phyloP scores from a whole-genome alignment of 2,329 filamentous ascomycete genomes.

The Neofusicoccum parvum region DNA sequence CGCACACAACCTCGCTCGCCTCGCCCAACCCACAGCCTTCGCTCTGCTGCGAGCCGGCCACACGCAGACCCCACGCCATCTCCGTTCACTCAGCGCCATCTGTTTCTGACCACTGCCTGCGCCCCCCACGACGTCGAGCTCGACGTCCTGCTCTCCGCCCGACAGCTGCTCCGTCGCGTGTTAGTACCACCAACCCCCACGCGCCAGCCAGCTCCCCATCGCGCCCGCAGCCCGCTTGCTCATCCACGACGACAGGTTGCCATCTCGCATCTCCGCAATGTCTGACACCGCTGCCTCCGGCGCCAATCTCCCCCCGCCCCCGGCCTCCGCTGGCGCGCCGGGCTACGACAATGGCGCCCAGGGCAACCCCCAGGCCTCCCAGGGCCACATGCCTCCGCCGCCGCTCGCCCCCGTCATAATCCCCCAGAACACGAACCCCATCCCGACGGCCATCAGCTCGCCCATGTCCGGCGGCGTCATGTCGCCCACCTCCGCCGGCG shows the following conservation, averaged over 20 bases:
- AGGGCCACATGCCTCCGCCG: slow-evolving; percentile 83
- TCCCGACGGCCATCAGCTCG: slow-evolving; percentile 88
- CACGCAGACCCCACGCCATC: background rate
- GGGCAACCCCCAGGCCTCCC: slow-evolving; percentile 67
- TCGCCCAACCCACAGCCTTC: slow-evolving; percentile 14
- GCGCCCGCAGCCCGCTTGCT: slow-evolving; percentile 16
- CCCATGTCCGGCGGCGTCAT: slow-evolving; percentile 78
- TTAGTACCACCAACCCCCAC: slow-evolving; percentile 21
- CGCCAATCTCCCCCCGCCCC: slow-evolving; percentile 69
- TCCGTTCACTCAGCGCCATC: slow-evolving; percentile 1
- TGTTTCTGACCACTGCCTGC: background rate
- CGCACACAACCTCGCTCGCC: slow-evolving; percentile 18
- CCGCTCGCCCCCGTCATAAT: slow-evolving; percentile 83
- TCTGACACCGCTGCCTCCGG: slow-evolving; percentile 69
- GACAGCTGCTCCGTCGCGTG: slow-evolving; percentile 11
- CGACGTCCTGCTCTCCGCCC: background rate
- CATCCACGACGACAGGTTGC: slow-evolving; percentile 17
- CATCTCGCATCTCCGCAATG: slow-evolving; percentile 58
- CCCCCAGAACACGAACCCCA: slow-evolving; percentile 93
- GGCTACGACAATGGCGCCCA: slow-evolving; percentile 79
- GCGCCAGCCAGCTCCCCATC: slow-evolving; percentile 15
- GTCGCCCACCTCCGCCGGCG: slow-evolving; percentile 81
- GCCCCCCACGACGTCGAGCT: background rate
- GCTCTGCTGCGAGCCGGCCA: background rate
- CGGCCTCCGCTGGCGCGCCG: slow-evolving; percentile 70